These are phyloP conservation scores for Graphilbum ipis-grandicollis DNA, from an alignment of 2,329 filamentous ascomycete genomes.

Conservation along the genomic window DNA sequence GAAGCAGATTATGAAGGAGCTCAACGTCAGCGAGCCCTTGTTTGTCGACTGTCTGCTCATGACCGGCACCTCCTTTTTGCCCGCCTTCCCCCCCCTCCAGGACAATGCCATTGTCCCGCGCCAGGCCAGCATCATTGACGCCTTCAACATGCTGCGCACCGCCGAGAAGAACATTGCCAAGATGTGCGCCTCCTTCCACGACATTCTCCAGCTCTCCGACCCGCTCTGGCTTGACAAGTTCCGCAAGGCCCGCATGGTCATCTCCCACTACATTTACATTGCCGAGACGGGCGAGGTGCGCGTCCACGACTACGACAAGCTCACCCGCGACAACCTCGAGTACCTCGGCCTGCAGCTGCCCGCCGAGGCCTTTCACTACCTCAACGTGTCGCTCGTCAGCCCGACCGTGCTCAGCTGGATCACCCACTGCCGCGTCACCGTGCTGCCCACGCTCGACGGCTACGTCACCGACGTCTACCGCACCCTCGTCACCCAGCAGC, in stretches of 20 bases:
- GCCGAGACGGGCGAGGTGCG: constrained; percentile 59
- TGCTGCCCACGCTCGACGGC: constrained; percentile 75
- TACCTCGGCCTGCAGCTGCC: constrained; percentile 83
- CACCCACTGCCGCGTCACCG: constrained; percentile 58
- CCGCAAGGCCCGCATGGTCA: constrained; percentile 65
- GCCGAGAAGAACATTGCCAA: constrained; percentile 51
- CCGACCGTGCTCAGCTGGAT: constrained; percentile 68
- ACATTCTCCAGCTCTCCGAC: constrained; percentile 55
- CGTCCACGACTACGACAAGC: constrained; percentile 53
- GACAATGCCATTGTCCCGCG: constrained; percentile 35
- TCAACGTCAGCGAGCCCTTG: constrained; percentile 50
- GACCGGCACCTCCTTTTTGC: constrained; percentile 64
- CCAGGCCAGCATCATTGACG: constrained; percentile 52
- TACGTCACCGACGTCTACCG: constrained; percentile 67
- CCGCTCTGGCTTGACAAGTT: constrained; percentile 72
- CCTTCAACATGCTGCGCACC: constrained; percentile 60
- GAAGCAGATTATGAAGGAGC: constrained; percentile 49
- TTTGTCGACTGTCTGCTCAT: constrained; percentile 76
- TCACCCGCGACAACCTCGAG: constrained; percentile 72
- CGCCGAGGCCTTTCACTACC: constrained; percentile 78
- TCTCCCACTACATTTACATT: constrained; percentile 78
- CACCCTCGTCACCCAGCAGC: constrained; percentile 54
- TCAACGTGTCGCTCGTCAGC: constrained; percentile 67
- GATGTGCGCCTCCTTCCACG: constrained; percentile 62
- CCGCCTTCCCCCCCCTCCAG: constrained; percentile 61